Evolutionary conservation across 129 eudicot genomes (phyloP), one percentile per base, ranked within the genome.

Genomic region (Ambrosia artemisiifolia): DNA sequence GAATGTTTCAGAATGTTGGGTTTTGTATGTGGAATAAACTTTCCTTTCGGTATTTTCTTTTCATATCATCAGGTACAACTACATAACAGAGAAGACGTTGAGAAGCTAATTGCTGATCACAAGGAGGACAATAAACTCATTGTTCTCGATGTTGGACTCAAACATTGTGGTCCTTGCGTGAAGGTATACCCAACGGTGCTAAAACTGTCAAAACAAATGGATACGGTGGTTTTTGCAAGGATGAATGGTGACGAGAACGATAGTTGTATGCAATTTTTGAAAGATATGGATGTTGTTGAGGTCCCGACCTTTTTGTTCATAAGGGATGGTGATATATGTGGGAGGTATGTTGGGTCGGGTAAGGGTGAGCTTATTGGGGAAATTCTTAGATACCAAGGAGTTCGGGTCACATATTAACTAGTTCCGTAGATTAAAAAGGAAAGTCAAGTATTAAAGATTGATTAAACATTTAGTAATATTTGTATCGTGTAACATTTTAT

Each of bases 121-220:
- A 84, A 71, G 18, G 74, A 13, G 0, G 95, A 86, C 67, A 62
- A 74, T 0, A 90, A 90, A 64, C 66, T 94, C 63, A 65, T 94
- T 0, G 98, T 94, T 33, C 82, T 94, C 9, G 97, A 94, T 11
- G 98, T 90, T 3, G 98, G 97, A 5, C 79, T 94, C 30, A 94
- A 90, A 77, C 98, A 94, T 67, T 94, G 99, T 38, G 99, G 98
- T 36, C 98, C 98, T 6, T 94, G 98, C 20, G 97, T 94, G 4
- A 94, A 90, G 83, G 98, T 94, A 11, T 94, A 94, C 79, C 98
- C 98, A 4, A 94, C 96, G 75, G 98, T 94, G 65, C 3, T 94
- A 6, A 94, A 94, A 78, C 77, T 94, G 81, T 94, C 98, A 9
- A 82, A 74, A 42, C 83, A 87, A 54, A 90, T 94, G 97, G 97